Percentiles rank a stretch among this genome's conserved stretches.
Conservation (phyloP, 768 basidiomycete genomes). For the Suillus decipiens region DNA sequence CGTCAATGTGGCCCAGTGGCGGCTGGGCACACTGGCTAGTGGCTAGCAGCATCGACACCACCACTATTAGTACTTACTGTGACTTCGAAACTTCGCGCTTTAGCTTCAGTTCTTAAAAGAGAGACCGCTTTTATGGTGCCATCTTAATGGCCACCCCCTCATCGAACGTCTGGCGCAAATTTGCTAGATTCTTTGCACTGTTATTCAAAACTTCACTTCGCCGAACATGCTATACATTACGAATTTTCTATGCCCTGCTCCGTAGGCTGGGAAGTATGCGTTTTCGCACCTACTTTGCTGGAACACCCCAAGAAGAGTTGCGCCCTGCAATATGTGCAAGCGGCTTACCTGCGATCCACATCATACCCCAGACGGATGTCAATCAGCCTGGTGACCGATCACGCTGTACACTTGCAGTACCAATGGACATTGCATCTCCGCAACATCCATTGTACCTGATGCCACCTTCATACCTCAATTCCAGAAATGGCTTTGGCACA, state of each 20-base stretch:
- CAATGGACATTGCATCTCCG: neutral
- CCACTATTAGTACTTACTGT: neutral
- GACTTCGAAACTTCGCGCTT: neutral
- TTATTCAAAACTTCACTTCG: constrained; percentile 1
- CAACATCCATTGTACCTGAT: neutral
- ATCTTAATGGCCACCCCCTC: neutral
- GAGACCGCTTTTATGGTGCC: neutral
- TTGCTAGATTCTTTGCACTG: neutral
- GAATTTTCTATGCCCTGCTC: neutral
- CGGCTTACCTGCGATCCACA: neutral
- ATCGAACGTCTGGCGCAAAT: neutral
- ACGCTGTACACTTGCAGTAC: neutral
- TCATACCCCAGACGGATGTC: neutral
- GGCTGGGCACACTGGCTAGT: too few relatives aligned
- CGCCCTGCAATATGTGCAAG: neutral
- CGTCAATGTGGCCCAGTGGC: too few relatives aligned
- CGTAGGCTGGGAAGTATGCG: neutral
- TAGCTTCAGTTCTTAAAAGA: neutral
- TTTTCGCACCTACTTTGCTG: neutral
- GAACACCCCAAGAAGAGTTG: neutral
- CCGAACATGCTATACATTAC: neutral
- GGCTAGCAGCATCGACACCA: neutral
- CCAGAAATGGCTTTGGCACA: too few relatives aligned
- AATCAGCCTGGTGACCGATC: too few relatives aligned
- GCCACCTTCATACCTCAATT: neutral